Conservation (phyloP, 2,329 filamentous ascomycete species). For the Sporothrix euskadiensis region DNA sequence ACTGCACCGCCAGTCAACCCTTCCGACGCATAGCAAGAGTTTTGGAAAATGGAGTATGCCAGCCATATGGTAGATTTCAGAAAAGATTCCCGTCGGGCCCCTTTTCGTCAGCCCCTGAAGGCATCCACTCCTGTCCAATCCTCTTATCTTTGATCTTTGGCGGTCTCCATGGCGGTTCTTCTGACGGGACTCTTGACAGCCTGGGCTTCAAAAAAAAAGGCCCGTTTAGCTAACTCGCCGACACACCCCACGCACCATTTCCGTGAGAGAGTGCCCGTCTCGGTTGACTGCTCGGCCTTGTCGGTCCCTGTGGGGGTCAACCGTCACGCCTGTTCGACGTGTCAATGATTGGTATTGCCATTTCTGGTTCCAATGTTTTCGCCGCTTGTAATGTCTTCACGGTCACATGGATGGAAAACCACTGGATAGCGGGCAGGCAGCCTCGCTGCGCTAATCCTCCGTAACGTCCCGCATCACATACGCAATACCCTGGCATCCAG, state of each 20-base stretch:
- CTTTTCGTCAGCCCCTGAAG: neutral
- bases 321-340: neutral
- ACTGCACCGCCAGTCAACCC: neutral
- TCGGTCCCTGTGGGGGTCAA: neutral
- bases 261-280: neutral
- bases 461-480: neutral
- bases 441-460: neutral
- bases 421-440: neutral
- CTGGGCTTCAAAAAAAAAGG: neutral
- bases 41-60: neutral
- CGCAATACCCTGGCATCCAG: neutral
- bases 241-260: neutral
- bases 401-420: neutral
- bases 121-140: neutral
- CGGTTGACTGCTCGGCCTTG: neutral
- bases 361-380: neutral
- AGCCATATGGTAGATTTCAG: neutral
- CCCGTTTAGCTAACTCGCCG: slow-evolving; percentile 14
- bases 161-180: neutral
- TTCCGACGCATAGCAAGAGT: neutral
- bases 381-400: neutral
- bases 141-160: neutral
- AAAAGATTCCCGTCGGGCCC: neutral
- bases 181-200: neutral
- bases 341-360: neutral